A percentile compares a stretch with the other conserved stretches of the same genome.
phyloP scores from a whole-genome alignment of 768 basidiomycete genomes.

The Boletus reticuloceps region DNA sequence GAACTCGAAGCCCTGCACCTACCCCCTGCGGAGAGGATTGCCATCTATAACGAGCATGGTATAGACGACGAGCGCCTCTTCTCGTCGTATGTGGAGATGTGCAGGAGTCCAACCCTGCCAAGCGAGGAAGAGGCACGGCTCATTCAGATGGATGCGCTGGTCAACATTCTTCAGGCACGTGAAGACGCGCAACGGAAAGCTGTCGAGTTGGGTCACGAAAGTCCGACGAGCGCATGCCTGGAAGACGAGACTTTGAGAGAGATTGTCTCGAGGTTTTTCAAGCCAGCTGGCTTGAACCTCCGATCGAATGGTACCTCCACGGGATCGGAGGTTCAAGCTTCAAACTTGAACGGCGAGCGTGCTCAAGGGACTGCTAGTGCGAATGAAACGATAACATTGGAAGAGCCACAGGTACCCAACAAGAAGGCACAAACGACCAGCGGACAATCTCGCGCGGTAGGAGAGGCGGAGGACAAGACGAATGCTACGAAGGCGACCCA shows the following conservation, averaged over 20 bases:
- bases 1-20: constrained; percentile 50
- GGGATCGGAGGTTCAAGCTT: constrained; percentile 18
- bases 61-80: constrained; percentile 52
- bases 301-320: constrained; percentile 13
- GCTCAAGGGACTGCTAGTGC: not conserved
- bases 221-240: constrained; percentile 33
- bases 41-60: constrained; percentile 51
- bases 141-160: constrained; percentile 53
- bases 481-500: not conserved
- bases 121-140: constrained; percentile 49
- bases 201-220: constrained; percentile 23
- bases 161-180: constrained; percentile 53
- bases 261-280: constrained; percentile 35
- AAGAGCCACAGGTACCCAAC: constrained; percentile 11
- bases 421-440: not conserved
- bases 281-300: constrained; percentile 13
- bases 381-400: not conserved
- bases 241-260: constrained; percentile 28
- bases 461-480: not conserved
- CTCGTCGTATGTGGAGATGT: constrained; percentile 51
- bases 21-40: constrained; percentile 50
- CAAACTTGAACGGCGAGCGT: constrained; percentile 5
- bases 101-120: constrained; percentile 50
- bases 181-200: constrained; percentile 45
- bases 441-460: no score